phyloP scores from a whole-genome alignment of 805 yeast genomes.

The Kluyveromyces siamensis region DNA sequence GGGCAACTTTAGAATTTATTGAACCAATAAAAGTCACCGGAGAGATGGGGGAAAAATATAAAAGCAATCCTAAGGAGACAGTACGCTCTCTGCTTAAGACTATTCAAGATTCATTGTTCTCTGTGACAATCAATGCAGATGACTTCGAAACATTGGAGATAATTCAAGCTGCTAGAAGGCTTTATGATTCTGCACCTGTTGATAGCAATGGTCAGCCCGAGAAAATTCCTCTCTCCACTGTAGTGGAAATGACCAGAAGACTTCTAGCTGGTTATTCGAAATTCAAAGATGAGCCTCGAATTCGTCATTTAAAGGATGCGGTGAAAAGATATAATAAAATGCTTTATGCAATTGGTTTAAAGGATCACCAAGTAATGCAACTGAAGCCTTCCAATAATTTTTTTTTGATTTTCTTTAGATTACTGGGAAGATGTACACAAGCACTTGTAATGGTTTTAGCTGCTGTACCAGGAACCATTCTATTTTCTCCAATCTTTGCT shows the following conservation, averaged over 20 bases:
- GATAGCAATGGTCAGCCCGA: conserved; percentile 5
- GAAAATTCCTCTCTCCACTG: conserved; percentile 61
- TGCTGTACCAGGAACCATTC: conserved; percentile 75
- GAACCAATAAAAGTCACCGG: conserved; percentile 63
- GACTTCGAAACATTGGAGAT: conserved; percentile 89
- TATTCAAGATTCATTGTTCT: conserved; percentile 64
- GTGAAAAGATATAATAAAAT: conserved; percentile 62
- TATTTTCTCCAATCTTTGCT: conserved; percentile 80
- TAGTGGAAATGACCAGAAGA: conserved; percentile 83
- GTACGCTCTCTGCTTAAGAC: conserved; percentile 63
- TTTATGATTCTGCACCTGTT: conserved; percentile 59
- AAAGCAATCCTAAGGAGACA: conserved; percentile 61
- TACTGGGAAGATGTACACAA: conserved; percentile 45
- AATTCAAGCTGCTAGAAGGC: conserved; percentile 88
- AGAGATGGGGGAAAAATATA: conserved; percentile 55
- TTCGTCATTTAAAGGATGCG: conserved; percentile 49
- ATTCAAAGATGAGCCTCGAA: conserved; percentile 62
- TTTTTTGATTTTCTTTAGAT: conserved; percentile 37
- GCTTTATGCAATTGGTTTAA: conserved; percentile 53
- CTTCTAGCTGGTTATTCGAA: conserved; percentile 74
- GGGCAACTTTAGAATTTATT: conserved; percentile 92
- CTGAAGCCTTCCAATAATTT: conserved; percentile 36
- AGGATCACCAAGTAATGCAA: conserved; percentile 63
- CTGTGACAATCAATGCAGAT: conserved; percentile 90
- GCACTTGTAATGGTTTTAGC: conserved; percentile 44